These are phyloP conservation scores for Asterophora lycoperdoides DNA, from an alignment of 768 basidiomycete species.

Conservation along the genomic window DNA sequence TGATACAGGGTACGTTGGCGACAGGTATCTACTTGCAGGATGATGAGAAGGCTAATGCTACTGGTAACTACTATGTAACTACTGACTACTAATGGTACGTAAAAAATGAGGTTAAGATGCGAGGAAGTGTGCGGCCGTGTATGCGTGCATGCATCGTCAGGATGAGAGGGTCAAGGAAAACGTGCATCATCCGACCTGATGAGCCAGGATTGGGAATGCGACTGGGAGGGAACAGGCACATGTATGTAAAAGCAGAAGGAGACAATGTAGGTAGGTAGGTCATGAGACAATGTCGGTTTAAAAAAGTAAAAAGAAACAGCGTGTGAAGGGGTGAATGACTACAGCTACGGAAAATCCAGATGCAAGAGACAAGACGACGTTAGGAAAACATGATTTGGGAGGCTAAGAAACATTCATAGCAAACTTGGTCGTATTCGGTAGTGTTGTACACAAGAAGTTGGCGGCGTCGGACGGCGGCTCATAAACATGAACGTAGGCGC, in stretches of 20 bases:
- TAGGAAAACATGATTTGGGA: slow-evolving; percentile 22
- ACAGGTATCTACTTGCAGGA: slow-evolving; percentile 50
- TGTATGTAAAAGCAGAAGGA: neutral
- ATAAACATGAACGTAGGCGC: neutral
- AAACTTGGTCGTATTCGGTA: neutral
- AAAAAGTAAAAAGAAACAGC: slow-evolving; percentile 3
- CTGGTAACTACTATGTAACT: slow-evolving; percentile 31
- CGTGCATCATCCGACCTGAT: neutral
- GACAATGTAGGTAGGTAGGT: slow-evolving; percentile 13
- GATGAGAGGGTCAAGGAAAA: neutral
- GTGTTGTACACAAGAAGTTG: neutral
- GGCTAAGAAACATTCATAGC: slow-evolving; percentile 15
- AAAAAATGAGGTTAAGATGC: slow-evolving; percentile 35
- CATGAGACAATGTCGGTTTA: slow-evolving; percentile 1
- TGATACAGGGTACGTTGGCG: slow-evolving; percentile 21
- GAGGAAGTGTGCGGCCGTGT: too few relatives aligned
- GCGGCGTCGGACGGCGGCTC: neutral
- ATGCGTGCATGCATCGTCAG: slow-evolving; percentile 3
- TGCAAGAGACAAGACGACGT: slow-evolving; percentile 39
- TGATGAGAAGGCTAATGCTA: slow-evolving; percentile 40
- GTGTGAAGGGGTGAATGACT: slow-evolving; percentile 22
- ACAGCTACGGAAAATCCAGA: slow-evolving; percentile 44
- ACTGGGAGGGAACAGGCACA: too few relatives aligned
- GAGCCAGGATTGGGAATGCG: slow-evolving; percentile 6
- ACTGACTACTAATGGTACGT: slow-evolving; percentile 53